Conservation (phyloP, 805 yeast species). For the Myxozyma neotropica region DNA sequence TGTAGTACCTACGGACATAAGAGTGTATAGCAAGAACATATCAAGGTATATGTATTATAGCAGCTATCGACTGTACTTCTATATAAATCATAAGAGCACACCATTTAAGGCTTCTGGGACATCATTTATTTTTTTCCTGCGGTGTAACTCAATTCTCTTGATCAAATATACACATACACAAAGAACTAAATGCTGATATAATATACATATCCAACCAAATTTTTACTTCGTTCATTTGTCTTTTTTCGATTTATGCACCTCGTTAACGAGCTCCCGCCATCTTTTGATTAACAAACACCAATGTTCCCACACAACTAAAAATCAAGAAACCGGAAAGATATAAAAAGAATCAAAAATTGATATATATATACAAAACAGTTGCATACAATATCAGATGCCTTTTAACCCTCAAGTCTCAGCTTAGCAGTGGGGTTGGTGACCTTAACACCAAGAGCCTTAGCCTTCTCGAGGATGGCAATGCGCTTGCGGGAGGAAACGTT, state of each 20-base stretch:
- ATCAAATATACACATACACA: not conserved
- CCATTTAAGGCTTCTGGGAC: no score
- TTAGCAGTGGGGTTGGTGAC: constrained; percentile 97
- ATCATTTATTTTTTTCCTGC: not conserved
- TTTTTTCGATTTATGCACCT: not conserved
- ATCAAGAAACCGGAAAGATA: not conserved
- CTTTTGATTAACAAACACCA: not conserved
- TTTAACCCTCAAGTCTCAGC: constrained; percentile 33
- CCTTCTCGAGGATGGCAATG: constrained; percentile 92
- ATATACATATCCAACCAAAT: not conserved
- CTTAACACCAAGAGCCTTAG: constrained; percentile 97
- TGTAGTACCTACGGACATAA: no score
- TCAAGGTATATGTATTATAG: no score
- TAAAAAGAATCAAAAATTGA: not conserved
- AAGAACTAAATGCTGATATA: not conserved
- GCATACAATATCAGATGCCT: not conserved
- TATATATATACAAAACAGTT: not conserved
- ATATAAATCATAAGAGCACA: no score
- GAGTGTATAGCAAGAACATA: no score
- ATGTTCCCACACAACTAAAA: constrained; percentile 2
- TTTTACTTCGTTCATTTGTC: not conserved
- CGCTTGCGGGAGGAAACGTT: constrained; percentile 98
- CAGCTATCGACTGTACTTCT: no score
- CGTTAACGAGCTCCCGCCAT: not conserved
- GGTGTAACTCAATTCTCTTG: not conserved